These are phyloP conservation scores for Phytopythium kandeliae DNA, from an alignment of 352 stramenopile species.

Conservation along the genomic window DNA sequence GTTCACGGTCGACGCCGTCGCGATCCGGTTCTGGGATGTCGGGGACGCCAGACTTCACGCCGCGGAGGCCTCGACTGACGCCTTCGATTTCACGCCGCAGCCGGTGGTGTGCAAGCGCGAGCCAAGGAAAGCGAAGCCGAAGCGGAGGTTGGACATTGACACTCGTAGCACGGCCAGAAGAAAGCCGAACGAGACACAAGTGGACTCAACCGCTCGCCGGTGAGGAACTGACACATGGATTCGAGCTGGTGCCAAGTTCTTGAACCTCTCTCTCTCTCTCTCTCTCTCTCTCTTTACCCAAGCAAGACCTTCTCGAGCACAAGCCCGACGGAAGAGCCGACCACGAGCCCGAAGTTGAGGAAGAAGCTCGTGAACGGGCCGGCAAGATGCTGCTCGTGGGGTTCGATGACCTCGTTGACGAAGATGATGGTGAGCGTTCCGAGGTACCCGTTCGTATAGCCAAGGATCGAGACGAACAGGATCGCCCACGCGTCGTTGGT, in stretches of 20 bases:
- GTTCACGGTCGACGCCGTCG: constrained; percentile 31
- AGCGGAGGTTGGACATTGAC: constrained; percentile 12
- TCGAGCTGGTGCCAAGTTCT: neutral
- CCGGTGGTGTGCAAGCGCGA: constrained; percentile 30
- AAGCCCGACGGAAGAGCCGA: constrained; percentile 62
- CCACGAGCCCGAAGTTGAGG: constrained; percentile 77
- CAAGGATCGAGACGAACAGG: constrained; percentile 58
- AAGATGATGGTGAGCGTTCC: constrained; percentile 79
- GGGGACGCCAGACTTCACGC: constrained; percentile 13
- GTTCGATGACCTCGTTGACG: constrained; percentile 71
- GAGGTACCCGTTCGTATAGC: constrained; percentile 76
- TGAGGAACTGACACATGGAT: neutral
- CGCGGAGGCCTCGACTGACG: constrained; percentile 2
- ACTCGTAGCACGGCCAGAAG: constrained; percentile 5
- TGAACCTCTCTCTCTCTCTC: neutral
- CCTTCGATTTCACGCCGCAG: constrained; percentile 36
- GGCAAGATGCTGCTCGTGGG: constrained; percentile 62
- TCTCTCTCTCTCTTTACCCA: constrained; percentile 23
- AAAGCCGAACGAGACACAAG: constrained; percentile 16
- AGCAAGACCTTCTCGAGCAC: constrained; percentile 58
- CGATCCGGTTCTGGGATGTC: constrained; percentile 58
- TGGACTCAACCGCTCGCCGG: neutral
- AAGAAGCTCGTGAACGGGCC: constrained; percentile 84
- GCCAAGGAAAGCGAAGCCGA: constrained; percentile 4
- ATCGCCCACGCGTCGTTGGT: constrained; percentile 72